A percentile compares a stretch with the other conserved stretches of the same genome.
Conservation (phyloP, 164 flowering plant species). For the Nymphaea colorata region DNA sequence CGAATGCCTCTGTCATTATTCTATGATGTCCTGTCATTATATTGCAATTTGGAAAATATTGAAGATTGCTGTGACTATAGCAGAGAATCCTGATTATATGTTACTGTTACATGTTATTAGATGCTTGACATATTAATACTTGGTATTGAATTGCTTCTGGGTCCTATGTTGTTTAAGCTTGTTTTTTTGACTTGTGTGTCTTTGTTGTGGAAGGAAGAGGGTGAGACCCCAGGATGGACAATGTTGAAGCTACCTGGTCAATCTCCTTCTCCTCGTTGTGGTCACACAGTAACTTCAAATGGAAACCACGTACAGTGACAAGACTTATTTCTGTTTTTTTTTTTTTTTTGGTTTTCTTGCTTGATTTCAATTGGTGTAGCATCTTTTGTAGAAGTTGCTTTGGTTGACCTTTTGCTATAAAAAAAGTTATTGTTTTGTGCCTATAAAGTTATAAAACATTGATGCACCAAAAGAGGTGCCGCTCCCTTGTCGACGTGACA, state of each 20-base stretch:
- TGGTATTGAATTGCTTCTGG: background rate
- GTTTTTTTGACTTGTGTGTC: background rate
- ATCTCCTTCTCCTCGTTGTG: constrained; percentile 91
- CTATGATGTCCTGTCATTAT: too few relatives aligned
- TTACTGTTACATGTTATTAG: background rate
- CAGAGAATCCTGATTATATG: too few relatives aligned
- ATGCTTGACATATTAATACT: too few relatives aligned
- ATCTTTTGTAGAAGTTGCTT: background rate
- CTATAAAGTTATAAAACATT: too few relatives aligned
- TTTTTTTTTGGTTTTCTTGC: background rate
- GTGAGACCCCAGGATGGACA: constrained; percentile 97
- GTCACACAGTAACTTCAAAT: constrained; percentile 83
- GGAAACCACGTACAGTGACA: constrained; percentile 59
- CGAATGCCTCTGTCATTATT: too few relatives aligned
- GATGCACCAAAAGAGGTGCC: too few relatives aligned
- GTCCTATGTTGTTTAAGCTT: background rate
- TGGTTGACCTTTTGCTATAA: background rate
- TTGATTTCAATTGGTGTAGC: background rate
- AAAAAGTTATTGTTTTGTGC: background rate
- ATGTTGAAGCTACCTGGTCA: constrained; percentile 99
- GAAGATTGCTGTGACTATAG: too few relatives aligned
- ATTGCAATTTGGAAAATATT: too few relatives aligned
- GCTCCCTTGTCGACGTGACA: too few relatives aligned
- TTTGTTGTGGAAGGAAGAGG: constrained; percentile 85
- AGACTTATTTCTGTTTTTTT: constrained; percentile 1